Evolutionary conservation across 2,329 filamentous ascomycete genomes (phyloP).

Genomic region (Diaporthe ampelina): DNA sequence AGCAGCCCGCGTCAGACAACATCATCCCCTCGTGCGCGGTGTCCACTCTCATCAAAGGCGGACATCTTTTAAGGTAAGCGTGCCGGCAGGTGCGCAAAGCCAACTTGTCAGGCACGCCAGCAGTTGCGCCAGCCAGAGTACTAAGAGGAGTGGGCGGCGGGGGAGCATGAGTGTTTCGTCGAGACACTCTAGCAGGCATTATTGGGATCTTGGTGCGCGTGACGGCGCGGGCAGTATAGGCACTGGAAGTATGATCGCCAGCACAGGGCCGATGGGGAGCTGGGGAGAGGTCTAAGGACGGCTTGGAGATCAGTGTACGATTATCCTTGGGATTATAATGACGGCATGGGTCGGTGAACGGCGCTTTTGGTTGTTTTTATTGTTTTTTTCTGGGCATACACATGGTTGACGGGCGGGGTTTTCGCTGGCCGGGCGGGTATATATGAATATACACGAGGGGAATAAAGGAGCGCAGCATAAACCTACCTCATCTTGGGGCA

Average conservation of each 20-base stretch:
- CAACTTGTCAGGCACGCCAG: constrained; percentile 61
- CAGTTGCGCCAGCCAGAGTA: constrained; percentile 91
- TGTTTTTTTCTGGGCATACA: constrained; percentile 10
- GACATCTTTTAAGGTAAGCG: constrained; percentile 66
- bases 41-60: constrained; percentile 67
- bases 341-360: constrained; percentile 1
- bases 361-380: neutral
- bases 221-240: constrained; percentile 72
- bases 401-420: neutral
- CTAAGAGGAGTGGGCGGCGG: constrained; percentile 76
- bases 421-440: neutral
- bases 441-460: neutral
- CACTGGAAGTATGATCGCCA: constrained; percentile 78
- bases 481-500: constrained; percentile 2
- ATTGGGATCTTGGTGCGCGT: constrained; percentile 85
- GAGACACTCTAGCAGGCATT: constrained; percentile 85
- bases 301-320: neutral
- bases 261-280: constrained; percentile 77
- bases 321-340: constrained; percentile 18
- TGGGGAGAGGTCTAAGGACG: constrained; percentile 79
- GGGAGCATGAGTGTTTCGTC: constrained; percentile 81
- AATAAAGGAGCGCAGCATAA: constrained; percentile 6
- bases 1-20: constrained; percentile 86
- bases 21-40: constrained; percentile 86
- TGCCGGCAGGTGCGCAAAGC: constrained; percentile 58